Conservation (phyloP, 352 stramenopile genomes). For the Phytopythium vexans region DNA sequence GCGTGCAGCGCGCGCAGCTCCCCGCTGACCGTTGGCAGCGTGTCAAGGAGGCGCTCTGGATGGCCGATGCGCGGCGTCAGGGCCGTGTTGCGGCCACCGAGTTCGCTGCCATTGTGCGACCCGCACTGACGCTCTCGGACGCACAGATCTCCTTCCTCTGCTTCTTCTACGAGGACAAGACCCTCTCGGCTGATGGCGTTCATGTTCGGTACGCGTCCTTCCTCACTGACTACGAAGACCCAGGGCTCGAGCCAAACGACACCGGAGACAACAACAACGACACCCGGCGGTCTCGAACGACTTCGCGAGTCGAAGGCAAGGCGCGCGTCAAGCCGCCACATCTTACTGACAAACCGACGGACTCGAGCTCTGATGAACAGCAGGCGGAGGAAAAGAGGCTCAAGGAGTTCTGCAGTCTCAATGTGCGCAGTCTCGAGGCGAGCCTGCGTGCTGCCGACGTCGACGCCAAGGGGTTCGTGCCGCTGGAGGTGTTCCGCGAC, state of each 20-base stretch:
- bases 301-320: constrained; percentile 16
- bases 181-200: constrained; percentile 43
- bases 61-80: constrained; percentile 41
- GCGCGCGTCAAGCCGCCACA: constrained; percentile 12
- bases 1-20: constrained; percentile 48
- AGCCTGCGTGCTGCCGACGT: constrained; percentile 33
- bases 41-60: constrained; percentile 55
- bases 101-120: constrained; percentile 48
- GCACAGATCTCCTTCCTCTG: constrained; percentile 68
- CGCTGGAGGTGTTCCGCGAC: constrained; percentile 29
- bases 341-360: not conserved
- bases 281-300: not conserved
- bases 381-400: constrained; percentile 32
- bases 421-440: constrained; percentile 38
- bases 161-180: constrained; percentile 79
- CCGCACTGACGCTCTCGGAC: constrained; percentile 42
- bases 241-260: constrained; percentile 38
- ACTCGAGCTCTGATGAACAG: not conserved
- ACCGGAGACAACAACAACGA: constrained; percentile 2
- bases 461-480: constrained; percentile 53
- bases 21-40: constrained; percentile 26
- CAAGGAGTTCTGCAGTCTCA: constrained; percentile 35
- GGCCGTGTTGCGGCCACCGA: constrained; percentile 42
- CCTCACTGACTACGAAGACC: constrained; percentile 69
- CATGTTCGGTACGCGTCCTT: constrained; percentile 72